These are phyloP conservation scores for Xylariaceae sp. DNA, from an alignment of 2,329 filamentous ascomycete species.

Conservation along the genomic window DNA sequence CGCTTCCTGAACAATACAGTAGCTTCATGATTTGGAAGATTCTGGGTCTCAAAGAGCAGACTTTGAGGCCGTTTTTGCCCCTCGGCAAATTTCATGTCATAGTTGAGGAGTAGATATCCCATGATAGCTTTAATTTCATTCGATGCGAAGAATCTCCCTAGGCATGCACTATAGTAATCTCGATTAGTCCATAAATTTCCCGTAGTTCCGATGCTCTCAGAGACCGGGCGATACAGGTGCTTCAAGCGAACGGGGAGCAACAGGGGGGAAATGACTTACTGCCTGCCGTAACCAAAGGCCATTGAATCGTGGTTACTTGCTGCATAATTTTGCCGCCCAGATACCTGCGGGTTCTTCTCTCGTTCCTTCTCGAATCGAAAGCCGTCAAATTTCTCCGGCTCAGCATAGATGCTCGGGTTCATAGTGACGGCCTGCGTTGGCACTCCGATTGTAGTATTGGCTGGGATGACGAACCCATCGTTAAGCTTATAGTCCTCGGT, in stretches of 20 bases:
- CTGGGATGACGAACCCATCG: not conserved
- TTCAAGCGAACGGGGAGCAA: not conserved
- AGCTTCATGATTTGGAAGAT: constrained; percentile 3
- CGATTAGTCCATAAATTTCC: too few relatives aligned
- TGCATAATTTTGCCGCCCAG: not conserved
- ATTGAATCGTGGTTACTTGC: constrained; percentile 1
- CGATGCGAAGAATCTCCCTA: constrained; percentile 1
- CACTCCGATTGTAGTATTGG: not conserved
- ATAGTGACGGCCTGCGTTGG: constrained; percentile 3
- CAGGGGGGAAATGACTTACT: not conserved
- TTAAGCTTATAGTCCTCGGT: not conserved
- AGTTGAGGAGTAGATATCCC: not conserved
- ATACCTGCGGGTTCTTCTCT: not conserved
- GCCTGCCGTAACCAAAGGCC: constrained; percentile 5
- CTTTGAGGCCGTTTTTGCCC: constrained; percentile 1
- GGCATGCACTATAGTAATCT: too few relatives aligned
- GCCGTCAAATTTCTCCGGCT: constrained; percentile 5
- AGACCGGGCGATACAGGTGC: too few relatives aligned
- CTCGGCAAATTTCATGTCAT: not conserved
- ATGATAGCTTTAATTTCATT: constrained; percentile 8
- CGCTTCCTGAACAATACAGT: constrained; percentile 1
- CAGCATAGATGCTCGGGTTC: constrained; percentile 5
- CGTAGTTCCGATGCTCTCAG: too few relatives aligned
- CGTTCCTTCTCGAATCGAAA: constrained; percentile 2
- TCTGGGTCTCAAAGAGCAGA: constrained; percentile 2